Conservation (phyloP, 106 monocot genomes). For the Hemerocallis citrina region DNA sequence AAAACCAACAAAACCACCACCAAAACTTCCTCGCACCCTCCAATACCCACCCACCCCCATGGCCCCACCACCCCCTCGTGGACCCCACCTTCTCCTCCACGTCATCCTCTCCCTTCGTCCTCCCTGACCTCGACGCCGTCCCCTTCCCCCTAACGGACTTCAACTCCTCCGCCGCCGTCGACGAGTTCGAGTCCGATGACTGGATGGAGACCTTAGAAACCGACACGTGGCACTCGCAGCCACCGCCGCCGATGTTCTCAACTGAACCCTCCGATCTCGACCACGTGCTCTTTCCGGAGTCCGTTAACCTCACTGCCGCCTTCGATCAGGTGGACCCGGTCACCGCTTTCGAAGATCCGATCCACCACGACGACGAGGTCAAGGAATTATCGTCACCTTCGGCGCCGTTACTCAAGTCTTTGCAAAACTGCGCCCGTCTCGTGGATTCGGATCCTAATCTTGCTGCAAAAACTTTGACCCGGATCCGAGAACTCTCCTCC, state of each 20-base stretch:
- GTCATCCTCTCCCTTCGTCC: conserved; percentile 31
- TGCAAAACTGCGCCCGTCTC: conserved; percentile 58
- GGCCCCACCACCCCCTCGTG: conserved; percentile 19
- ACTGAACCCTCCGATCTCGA: conserved; percentile 41
- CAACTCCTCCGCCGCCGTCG: neutral
- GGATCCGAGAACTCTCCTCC: conserved; percentile 41
- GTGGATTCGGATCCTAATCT: conserved; percentile 50
- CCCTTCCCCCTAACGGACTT: neutral
- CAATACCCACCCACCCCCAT: conserved; percentile 7
- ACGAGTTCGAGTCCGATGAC: conserved; percentile 7
- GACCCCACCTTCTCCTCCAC: conserved; percentile 3
- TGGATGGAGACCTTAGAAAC: conserved; percentile 2
- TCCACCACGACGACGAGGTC: neutral
- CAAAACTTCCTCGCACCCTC: neutral
- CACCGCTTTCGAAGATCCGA: neutral
- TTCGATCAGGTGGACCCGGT: neutral
- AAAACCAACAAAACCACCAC: conserved; percentile 15
- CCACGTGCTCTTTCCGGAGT: neutral
- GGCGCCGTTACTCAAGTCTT: conserved; percentile 48
- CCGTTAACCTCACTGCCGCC: neutral
- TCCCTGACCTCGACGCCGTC: conserved; percentile 29
- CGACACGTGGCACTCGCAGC: neutral
- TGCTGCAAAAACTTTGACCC: conserved; percentile 40
- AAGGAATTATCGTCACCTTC: too few species aligned
- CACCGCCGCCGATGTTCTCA: conserved; percentile 4